Conservation (phyloP, 208 protist species). For the Trypanosoma boissoni region DNA sequence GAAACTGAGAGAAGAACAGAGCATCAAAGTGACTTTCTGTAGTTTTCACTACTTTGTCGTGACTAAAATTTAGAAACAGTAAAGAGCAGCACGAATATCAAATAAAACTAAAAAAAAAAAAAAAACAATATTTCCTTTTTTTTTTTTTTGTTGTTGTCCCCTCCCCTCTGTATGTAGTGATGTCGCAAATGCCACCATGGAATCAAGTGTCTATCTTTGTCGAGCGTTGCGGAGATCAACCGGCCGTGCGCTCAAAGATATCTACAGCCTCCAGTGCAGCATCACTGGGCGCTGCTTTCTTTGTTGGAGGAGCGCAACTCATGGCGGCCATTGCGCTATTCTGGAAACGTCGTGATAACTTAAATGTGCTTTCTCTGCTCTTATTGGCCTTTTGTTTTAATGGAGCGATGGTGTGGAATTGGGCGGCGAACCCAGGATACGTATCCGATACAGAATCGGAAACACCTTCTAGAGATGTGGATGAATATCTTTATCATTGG, state of each 20-base stretch:
- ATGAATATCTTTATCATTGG: slow-evolving; percentile 11
- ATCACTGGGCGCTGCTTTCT: slow-evolving; percentile 3
- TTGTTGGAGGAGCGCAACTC: slow-evolving; percentile 9
- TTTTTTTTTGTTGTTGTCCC: neutral
- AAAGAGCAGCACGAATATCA: neutral
- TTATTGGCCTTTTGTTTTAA: slow-evolving; percentile 20
- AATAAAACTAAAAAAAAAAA: neutral
- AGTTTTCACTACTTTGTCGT: too few species aligned
- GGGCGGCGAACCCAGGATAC: slow-evolving; percentile 24
- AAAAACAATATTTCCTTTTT: neutral
- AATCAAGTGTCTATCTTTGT: slow-evolving; percentile 23
- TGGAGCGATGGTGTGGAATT: slow-evolving; percentile 23
- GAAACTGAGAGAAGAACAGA: neutral
- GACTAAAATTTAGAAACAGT: neutral
- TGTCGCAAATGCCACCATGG: too few species aligned
- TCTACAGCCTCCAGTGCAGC: neutral
- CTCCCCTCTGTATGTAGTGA: neutral
- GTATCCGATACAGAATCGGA: slow-evolving; percentile 12
- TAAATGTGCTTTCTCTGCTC: neutral
- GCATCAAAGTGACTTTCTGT: too few species aligned
- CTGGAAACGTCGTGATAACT: neutral
- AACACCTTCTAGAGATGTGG: slow-evolving; percentile 3
- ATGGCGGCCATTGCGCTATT: slow-evolving; percentile 4
- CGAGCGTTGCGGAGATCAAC: too few species aligned
- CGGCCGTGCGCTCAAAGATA: neutral